Conservation (phyloP, 768 basidiomycete genomes). For the Suillus fuscotomentosus region DNA sequence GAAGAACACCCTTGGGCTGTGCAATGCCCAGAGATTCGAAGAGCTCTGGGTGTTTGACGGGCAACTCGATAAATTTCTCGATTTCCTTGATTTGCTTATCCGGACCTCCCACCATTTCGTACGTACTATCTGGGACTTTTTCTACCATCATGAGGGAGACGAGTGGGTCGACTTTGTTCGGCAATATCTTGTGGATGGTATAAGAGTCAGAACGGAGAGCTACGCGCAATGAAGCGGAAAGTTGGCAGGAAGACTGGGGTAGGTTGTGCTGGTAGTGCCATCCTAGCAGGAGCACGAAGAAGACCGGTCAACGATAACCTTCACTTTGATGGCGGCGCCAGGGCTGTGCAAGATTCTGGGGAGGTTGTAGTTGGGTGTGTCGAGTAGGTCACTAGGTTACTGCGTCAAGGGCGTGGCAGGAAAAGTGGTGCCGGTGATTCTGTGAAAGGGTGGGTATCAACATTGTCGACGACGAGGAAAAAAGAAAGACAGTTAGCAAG, state of each 20-base stretch:
- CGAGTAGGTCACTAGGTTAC: no score
- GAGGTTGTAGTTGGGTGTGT: no score
- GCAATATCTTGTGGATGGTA: slow-evolving; percentile 93
- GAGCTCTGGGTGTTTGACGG: slow-evolving; percentile 96
- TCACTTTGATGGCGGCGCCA: no score
- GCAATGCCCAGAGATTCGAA: slow-evolving; percentile 97
- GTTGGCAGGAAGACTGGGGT: slow-evolving; percentile 25
- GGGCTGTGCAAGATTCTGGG: no score
- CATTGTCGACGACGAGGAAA: no score
- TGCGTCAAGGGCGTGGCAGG: no score
- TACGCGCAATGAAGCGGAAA: slow-evolving; percentile 87
- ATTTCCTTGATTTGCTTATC: slow-evolving; percentile 99
- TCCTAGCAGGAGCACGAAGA: no score
- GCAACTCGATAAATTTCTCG: slow-evolving; percentile 97
- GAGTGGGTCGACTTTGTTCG: slow-evolving; percentile 97
- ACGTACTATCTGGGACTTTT: slow-evolving; percentile 98
- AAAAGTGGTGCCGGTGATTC: no score
- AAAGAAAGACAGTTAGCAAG: no score
- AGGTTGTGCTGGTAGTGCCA: no score
- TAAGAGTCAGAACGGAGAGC: slow-evolving; percentile 96
- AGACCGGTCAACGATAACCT: no score
- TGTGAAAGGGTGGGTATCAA: no score
- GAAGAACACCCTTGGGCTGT: slow-evolving; percentile 92
- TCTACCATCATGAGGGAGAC: slow-evolving; percentile 99
- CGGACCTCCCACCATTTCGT: slow-evolving; percentile 99